Conservation (phyloP, 352 stramenopile species). For the Phytophthora boehmeriae region DNA sequence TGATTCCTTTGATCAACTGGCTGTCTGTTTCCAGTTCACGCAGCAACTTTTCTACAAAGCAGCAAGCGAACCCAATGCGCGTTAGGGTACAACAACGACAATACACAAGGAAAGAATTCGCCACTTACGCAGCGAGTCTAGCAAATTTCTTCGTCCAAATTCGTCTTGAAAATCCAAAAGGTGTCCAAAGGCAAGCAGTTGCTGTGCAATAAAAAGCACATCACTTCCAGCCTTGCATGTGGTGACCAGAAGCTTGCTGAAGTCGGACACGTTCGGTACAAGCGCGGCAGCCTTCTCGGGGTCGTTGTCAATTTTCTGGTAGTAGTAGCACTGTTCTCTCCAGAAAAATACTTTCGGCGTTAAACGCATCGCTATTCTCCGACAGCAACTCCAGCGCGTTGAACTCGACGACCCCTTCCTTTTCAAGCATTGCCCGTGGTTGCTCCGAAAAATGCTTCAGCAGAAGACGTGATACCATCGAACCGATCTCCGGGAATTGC, state of each 20-base stretch:
- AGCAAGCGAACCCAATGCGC: constrained; percentile 5
- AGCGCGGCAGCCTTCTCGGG: constrained; percentile 55
- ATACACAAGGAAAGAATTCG: background rate
- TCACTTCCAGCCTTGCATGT: constrained; percentile 50
- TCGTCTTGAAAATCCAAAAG: constrained; percentile 84
- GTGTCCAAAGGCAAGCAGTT: constrained; percentile 66
- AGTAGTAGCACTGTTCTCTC: constrained; percentile 81
- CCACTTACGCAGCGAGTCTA: constrained; percentile 64
- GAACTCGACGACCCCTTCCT: constrained; percentile 39
- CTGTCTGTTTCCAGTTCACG: constrained; percentile 61
- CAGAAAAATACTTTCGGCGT: constrained; percentile 80
- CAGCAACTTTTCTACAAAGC: constrained; percentile 55
- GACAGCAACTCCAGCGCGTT: constrained; percentile 55
- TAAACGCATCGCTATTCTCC: constrained; percentile 43
- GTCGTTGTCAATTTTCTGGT: constrained; percentile 65
- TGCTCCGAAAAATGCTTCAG: constrained; percentile 53
- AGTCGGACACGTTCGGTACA: constrained; percentile 71
- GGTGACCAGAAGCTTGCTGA: constrained; percentile 66
- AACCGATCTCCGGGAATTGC: constrained; percentile 55
- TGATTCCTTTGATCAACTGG: constrained; percentile 65
- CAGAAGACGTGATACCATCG: constrained; percentile 54
- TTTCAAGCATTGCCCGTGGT: constrained; percentile 30
- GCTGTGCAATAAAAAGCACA: constrained; percentile 71
- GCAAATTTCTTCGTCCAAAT: constrained; percentile 72
- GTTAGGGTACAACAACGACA: constrained; percentile 1